A percentile compares a stretch with the other conserved stretches of the same genome.
phyloP scores from a whole-genome alignment of 805 yeast species.

The Pichia membranifaciens region DNA sequence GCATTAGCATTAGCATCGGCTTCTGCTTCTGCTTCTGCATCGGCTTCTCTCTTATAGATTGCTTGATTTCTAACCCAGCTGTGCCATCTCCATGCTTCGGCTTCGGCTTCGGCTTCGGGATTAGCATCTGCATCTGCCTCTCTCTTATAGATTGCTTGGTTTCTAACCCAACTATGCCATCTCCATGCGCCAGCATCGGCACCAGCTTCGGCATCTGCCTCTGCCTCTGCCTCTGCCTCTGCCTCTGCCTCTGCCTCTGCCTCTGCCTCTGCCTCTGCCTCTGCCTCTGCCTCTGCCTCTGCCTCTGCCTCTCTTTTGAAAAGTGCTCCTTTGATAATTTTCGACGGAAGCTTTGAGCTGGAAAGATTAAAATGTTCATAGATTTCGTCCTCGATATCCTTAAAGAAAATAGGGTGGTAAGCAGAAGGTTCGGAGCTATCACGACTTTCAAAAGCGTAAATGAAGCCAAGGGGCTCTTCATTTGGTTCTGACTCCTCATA shows the following conservation, averaged over 20 bases:
- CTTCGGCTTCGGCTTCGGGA: constrained; percentile 9
- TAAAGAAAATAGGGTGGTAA: constrained; percentile 7
- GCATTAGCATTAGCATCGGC: constrained; percentile 9
- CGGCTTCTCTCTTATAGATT: constrained; percentile 22
- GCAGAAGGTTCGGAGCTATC: constrained; percentile 10
- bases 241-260: constrained; percentile 6
- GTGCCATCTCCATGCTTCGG: constrained; percentile 12
- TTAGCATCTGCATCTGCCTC: constrained; percentile 10
- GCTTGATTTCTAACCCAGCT: constrained; percentile 7
- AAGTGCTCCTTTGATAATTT: constrained; percentile 8
- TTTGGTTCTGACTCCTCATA: constrained; percentile 14
- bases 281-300: constrained; percentile 5
- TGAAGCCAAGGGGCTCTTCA: constrained; percentile 8
- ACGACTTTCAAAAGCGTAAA: constrained; percentile 6
- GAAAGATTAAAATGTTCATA: neutral
- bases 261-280: constrained; percentile 6
- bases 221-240: constrained; percentile 3
- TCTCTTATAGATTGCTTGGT: constrained; percentile 13
- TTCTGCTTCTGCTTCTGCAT: constrained; percentile 9
- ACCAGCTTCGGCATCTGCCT: constrained; percentile 9
- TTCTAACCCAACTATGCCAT: constrained; percentile 7
- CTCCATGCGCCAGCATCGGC: constrained; percentile 11
- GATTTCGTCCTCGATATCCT: constrained; percentile 5
- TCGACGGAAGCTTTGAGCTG: neutral
- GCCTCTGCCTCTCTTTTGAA: constrained; percentile 5